These are phyloP conservation scores for Xylariaceae sp. DNA, from an alignment of 2,329 filamentous ascomycete species.

Conservation along the genomic window DNA sequence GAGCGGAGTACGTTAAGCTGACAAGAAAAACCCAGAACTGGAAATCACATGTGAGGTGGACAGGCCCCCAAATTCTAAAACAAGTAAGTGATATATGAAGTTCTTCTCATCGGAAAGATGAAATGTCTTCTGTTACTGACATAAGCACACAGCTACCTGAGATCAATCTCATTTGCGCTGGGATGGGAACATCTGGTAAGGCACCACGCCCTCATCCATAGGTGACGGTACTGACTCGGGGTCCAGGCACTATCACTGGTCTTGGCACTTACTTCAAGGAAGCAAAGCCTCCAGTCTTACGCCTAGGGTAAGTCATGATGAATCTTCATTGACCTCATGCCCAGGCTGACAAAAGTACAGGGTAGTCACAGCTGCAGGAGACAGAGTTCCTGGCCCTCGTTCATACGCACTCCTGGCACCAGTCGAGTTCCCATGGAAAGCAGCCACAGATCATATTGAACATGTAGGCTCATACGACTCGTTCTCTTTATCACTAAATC, in stretches of 20 bases:
- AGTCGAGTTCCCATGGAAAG: constrained; percentile 55
- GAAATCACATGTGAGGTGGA: constrained; percentile 55
- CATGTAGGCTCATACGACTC: constrained; percentile 53
- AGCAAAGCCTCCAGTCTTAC: constrained; percentile 43
- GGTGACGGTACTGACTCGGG: not conserved
- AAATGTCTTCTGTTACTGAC: no score
- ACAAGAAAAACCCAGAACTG: constrained; percentile 38
- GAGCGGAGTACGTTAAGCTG: not conserved
- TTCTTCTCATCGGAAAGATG: not conserved
- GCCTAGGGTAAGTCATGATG: constrained; percentile 23
- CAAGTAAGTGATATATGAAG: constrained; percentile 32
- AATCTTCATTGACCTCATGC: not conserved
- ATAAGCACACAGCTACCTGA: constrained; percentile 7
- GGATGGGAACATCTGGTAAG: constrained; percentile 53
- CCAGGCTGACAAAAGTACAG: constrained; percentile 25
- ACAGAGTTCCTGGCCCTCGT: constrained; percentile 57
- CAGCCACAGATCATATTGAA: constrained; percentile 52
- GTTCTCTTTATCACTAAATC: constrained; percentile 47
- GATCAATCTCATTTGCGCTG: constrained; percentile 22
- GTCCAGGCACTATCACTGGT: constrained; percentile 42
- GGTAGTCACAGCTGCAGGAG: constrained; percentile 54
- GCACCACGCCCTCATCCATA: constrained; percentile 31
- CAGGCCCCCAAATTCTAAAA: constrained; percentile 53
- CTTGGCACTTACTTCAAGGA: constrained; percentile 48
- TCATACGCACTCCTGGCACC: constrained; percentile 46